Percentiles rank a stretch among this genome's conserved stretches.
These are phyloP conservation scores for Pseudogymnoascus sp. DNA, from an alignment of 2,329 filamentous ascomycete species.

Conservation along the genomic window DNA sequence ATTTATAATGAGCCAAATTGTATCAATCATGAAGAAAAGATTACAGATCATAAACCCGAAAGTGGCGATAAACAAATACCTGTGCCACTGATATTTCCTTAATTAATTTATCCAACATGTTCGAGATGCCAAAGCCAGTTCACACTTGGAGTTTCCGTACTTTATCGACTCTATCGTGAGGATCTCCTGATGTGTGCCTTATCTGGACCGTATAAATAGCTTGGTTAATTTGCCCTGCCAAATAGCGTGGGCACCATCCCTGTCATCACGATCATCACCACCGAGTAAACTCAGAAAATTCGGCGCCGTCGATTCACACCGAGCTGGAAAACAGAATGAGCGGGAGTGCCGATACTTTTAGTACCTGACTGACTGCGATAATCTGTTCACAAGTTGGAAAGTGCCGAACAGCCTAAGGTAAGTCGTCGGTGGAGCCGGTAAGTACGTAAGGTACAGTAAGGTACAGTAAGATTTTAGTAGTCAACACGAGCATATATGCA, in stretches of 20 bases:
- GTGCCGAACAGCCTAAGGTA: background rate
- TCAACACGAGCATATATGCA: background rate
- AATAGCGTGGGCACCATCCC: background rate
- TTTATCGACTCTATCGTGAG: background rate
- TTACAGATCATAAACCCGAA: background rate
- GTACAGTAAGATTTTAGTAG: slow-evolving; percentile 6
- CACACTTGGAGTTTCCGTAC: background rate
- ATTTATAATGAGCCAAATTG: background rate
- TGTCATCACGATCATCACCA: background rate
- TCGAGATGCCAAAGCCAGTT: background rate
- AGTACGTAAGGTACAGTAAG: background rate
- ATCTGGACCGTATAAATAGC: background rate
- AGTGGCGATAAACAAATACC: background rate
- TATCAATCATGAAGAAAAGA: too few species aligned
- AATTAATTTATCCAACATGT: background rate
- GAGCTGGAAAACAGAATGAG: background rate
- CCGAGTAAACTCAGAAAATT: background rate
- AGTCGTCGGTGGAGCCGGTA: background rate
- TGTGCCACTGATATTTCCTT: background rate
- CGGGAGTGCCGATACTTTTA: background rate
- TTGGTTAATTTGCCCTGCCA: background rate
- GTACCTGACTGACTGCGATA: background rate
- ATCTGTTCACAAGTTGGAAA: background rate
- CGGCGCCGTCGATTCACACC: background rate
- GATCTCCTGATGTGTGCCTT: background rate